Evolutionary conservation across 768 basidiomycete genomes (phyloP).

Genomic region (Tephrocybe sp.): DNA sequence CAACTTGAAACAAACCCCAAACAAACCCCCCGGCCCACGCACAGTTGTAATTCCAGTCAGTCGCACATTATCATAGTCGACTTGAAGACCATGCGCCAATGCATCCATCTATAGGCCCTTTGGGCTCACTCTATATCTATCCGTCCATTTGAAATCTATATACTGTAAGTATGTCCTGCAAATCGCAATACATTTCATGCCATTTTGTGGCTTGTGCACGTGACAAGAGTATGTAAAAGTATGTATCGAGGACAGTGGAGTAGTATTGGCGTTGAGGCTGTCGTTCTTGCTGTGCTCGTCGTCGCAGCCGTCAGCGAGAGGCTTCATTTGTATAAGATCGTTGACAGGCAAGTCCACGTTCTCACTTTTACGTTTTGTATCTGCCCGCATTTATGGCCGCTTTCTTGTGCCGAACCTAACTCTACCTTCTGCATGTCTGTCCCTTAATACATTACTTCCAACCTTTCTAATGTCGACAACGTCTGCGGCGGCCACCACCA

Average conservation of each 20-base stretch:
- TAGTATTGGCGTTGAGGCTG: neutral
- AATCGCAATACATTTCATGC: no score
- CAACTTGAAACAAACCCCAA: no score
- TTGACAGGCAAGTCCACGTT: conserved; percentile 15
- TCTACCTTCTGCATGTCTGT: conserved; percentile 15
- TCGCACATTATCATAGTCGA: no score
- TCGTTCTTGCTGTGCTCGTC: conserved; percentile 1
- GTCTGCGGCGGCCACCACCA: conserved; percentile 11
- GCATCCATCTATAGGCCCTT: conserved; percentile 75
- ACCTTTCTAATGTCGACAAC: conserved; percentile 14
- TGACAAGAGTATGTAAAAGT: no score
- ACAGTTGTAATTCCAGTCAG: no score
- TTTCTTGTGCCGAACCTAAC: conserved; percentile 5
- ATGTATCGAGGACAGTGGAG: neutral
- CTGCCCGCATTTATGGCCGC: neutral
- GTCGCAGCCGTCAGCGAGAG: neutral
- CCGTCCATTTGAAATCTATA: conserved; percentile 72
- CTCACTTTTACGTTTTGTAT: conserved; percentile 11
- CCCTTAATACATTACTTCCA: conserved; percentile 14
- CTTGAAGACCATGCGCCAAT: neutral
- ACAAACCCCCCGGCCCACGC: no score
- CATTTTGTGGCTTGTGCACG: no score
- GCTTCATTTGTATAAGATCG: conserved; percentile 1
- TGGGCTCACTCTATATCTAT: conserved; percentile 68
- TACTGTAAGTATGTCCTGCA: no score